Evolutionary conservation across 2,329 filamentous ascomycete genomes (phyloP).

Genomic region (Fusarium euwallaceae): DNA sequence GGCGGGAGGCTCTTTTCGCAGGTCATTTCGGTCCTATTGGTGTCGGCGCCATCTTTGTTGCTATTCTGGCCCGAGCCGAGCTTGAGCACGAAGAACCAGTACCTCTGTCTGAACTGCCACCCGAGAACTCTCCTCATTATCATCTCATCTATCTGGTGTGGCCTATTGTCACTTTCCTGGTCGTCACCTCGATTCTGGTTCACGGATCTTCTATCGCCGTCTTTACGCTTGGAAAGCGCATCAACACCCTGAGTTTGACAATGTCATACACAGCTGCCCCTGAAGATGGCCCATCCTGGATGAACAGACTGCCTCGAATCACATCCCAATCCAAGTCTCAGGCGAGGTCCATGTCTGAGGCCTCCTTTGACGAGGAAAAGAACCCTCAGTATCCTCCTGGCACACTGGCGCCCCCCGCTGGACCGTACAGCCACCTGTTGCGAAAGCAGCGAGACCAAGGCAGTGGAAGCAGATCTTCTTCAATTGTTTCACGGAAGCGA

Average conservation of each 20-base stretch:
- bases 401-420: constrained; percentile 78
- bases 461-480: constrained; percentile 69
- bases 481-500: constrained; percentile 70
- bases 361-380: constrained; percentile 76
- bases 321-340: constrained; percentile 80
- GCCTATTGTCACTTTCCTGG: constrained; percentile 95
- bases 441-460: constrained; percentile 86
- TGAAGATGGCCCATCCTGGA: constrained; percentile 92
- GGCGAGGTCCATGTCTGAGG: constrained; percentile 85
- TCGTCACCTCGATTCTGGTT: constrained; percentile 93
- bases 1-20: constrained; percentile 96
- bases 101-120: constrained; percentile 74
- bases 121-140: constrained; percentile 68
- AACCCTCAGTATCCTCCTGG: constrained; percentile 74
- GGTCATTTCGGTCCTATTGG: constrained; percentile 98
- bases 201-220: constrained; percentile 99
- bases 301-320: constrained; percentile 87
- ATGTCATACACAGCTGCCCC: constrained; percentile 95
- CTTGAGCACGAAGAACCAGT: constrained; percentile 82
- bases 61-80: constrained; percentile 93
- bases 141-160: constrained; percentile 88
- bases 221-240: constrained; percentile 96
- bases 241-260: constrained; percentile 95
- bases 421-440: constrained; percentile 69
- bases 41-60: constrained; percentile 95